Conservation (phyloP, 2,329 filamentous ascomycete genomes). For the Neopestalotiopsis clavispora region DNA sequence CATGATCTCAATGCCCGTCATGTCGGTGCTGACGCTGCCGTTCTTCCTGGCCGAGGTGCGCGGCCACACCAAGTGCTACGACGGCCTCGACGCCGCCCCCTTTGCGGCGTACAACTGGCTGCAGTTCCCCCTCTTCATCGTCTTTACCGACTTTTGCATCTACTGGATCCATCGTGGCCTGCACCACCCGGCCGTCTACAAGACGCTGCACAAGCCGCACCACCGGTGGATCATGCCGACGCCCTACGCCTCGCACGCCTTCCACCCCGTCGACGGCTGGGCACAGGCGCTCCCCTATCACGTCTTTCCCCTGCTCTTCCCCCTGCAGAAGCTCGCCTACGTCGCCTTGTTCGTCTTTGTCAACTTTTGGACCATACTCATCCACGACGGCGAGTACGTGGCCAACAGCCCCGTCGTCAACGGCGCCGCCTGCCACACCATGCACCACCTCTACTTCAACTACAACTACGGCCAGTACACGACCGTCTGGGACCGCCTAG, state of each 20-base stretch:
- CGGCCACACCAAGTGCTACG: constrained; percentile 87
- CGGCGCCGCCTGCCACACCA: constrained; percentile 90
- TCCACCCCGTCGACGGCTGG: constrained; percentile 93
- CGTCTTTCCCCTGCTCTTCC: constrained; percentile 90
- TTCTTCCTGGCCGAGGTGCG: constrained; percentile 84
- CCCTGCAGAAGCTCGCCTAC: constrained; percentile 88
- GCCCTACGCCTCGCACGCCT: constrained; percentile 89
- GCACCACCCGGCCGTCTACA: constrained; percentile 79
- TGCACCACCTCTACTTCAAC: constrained; percentile 88
- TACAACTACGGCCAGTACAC: constrained; percentile 97
- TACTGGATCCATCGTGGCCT: constrained; percentile 81
- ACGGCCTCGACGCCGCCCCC: constrained; percentile 75
- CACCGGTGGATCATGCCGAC: constrained; percentile 99
- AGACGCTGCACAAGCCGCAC: constrained; percentile 91
- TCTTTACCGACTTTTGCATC: constrained; percentile 79
- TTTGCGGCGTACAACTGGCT: constrained; percentile 77
- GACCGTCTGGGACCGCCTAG: constrained; percentile 87
- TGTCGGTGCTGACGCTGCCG: constrained; percentile 80
- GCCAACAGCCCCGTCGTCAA: constrained; percentile 92
- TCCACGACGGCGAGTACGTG: constrained; percentile 94
- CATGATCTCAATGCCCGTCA: constrained; percentile 76
- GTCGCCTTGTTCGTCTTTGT: constrained; percentile 87
- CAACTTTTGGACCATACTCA: constrained; percentile 96
- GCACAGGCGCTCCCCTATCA: constrained; percentile 91
- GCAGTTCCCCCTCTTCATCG: constrained; percentile 83